Base-by-base conservation (phyloP, 2,329 filamentous ascomycete species). In the Bipolaris gigantea region DNA sequence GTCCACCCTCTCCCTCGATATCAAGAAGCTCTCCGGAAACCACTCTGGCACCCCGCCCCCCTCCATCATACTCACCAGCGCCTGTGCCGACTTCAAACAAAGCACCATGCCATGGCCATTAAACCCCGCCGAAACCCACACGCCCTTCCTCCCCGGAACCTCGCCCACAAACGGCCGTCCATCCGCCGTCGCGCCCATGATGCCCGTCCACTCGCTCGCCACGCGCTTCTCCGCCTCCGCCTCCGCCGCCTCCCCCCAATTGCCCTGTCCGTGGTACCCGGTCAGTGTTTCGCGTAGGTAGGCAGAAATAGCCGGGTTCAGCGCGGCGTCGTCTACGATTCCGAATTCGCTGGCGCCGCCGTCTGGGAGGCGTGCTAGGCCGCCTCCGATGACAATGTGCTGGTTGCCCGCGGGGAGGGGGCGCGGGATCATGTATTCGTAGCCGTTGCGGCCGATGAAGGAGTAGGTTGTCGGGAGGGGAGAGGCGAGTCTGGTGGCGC, bases 41-140 rank as follows among this genome's bases (percentile, higher is more conserved):
- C 83, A 86, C 9, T 62, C 57, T 6, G 79, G 67, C 41, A 60
- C 62, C 10, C 65, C 39, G 58, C 47, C 74, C 56, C 64, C 60
- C 18, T 69, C 39, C 57, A 86, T 78, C 81, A 87, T 85, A 27
- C 75, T 72, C 1, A 79, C 81, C 53, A 88, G 61, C 0, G 81
- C 85, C 60, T 81, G 79, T 0, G 84, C 84, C 25, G 80, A 82
- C 66, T 84, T 81, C 74, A 84, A 82, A 50, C 83, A 84, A 30
- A 84, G 70, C 1, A 85, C 85, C 86, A 88, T 88, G 0, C 85
- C 69, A 67, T 88, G 84, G 1, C 86, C 86, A 59, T 86, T 85
- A 59, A 88, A 88, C 5, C 83, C 80, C 3, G 81, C 83, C 30
- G 79, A 77, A 1, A 85, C 74, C 77, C 81, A 86, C 19, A 88